These are phyloP conservation scores for Calonectria pteridis DNA, from an alignment of 2,329 filamentous ascomycete genomes.

Conservation along the genomic window DNA sequence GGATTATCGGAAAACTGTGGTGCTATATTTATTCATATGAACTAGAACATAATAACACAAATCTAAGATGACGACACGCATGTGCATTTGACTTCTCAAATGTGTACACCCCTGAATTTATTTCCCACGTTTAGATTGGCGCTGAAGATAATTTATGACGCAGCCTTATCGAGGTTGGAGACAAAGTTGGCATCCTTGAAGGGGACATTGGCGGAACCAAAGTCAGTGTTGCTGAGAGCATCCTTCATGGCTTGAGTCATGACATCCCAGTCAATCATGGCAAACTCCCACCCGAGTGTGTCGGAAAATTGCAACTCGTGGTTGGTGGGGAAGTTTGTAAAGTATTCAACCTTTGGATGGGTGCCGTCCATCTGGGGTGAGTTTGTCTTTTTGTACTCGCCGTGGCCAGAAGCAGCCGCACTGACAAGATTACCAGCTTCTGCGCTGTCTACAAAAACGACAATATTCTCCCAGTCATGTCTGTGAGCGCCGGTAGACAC, in stretches of 20 bases:
- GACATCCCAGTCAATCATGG: constrained; percentile 57
- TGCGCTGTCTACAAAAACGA: constrained; percentile 49
- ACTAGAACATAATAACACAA: background rate
- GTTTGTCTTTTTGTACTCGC: constrained; percentile 46
- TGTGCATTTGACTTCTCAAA: background rate
- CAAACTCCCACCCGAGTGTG: constrained; percentile 52
- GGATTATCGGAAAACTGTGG: background rate
- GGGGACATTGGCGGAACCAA: constrained; percentile 56
- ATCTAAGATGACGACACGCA: background rate
- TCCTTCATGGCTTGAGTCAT: constrained; percentile 49
- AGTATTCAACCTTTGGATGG: constrained; percentile 50
- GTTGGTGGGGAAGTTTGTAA: constrained; percentile 46
- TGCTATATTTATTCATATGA: background rate
- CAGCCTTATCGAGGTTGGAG: constrained; percentile 32
- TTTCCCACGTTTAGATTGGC: no score
- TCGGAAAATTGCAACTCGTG: constrained; percentile 53
- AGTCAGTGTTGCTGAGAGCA: constrained; percentile 53
- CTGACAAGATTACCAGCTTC: constrained; percentile 48
- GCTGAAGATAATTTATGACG: background rate
- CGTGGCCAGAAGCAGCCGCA: constrained; percentile 52
- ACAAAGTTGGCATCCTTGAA: constrained; percentile 50
- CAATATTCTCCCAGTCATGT: constrained; percentile 55
- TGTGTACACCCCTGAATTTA: no score
- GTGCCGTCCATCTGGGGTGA: constrained; percentile 36
- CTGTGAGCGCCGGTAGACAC: constrained; percentile 49